phyloP scores from a whole-genome alignment of 257 asterid species.

The Lycium barbarum region DNA sequence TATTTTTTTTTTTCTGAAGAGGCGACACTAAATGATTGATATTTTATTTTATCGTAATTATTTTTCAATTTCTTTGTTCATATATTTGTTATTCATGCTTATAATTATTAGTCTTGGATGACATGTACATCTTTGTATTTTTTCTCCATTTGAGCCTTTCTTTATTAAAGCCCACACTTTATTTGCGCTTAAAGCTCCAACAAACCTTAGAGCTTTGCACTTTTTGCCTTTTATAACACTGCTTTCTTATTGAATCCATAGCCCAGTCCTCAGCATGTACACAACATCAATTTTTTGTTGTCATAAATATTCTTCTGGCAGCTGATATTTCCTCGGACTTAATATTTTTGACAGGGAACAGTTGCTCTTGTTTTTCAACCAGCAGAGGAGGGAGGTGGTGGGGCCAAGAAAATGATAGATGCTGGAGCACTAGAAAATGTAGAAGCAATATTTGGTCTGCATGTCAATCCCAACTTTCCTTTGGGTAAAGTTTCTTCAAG shows the following conservation, averaged over 20 bases:
- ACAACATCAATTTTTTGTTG: neutral
- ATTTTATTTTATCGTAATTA: too few relatives aligned
- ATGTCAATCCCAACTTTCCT: slow-evolving; percentile 47
- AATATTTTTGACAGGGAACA: slow-evolving; percentile 70
- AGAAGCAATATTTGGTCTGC: slow-evolving; percentile 84
- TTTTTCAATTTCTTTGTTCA: too few relatives aligned
- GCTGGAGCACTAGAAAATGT: slow-evolving; percentile 78
- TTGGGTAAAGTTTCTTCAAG: slow-evolving; percentile 63
- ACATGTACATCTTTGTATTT: too few relatives aligned
- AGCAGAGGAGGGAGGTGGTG: slow-evolving; percentile 98
- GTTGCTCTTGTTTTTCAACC: slow-evolving; percentile 94
- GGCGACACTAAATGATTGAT: too few relatives aligned
- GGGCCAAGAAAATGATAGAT: slow-evolving; percentile 86
- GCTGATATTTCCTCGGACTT: neutral
- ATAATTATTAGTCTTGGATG: too few relatives aligned
- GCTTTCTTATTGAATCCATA: neutral
- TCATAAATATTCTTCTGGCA: neutral
- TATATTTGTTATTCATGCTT: too few relatives aligned
- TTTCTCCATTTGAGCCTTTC: too few relatives aligned
- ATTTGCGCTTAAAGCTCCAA: too few relatives aligned
- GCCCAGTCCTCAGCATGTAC: neutral
- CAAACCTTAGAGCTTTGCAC: too few relatives aligned
- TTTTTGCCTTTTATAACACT: too few relatives aligned
- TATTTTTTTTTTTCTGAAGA: too few relatives aligned
- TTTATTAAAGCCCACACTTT: too few relatives aligned